Evolutionary conservation across 768 basidiomycete genomes (phyloP), one percentile per base, ranked within the genome.

Genomic region (Lactarius psammicola): DNA sequence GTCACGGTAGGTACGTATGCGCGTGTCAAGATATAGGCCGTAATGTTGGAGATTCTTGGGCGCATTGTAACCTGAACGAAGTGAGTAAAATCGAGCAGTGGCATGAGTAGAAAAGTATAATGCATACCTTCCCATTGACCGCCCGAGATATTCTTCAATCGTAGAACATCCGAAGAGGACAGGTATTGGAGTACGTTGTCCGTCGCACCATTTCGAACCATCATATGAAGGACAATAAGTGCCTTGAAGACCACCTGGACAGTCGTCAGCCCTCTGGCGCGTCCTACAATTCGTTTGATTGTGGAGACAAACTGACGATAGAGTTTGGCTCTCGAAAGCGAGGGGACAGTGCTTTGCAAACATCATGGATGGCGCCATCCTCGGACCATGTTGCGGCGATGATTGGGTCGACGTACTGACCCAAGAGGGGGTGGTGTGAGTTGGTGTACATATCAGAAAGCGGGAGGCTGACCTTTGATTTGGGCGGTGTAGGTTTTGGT

Each of bases 361-460:
- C 92, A 76, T 98, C 96, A 71, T 90, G 87, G 9, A 98, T 83
- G 53, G 94, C 87, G 31, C 95, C 95, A 72, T 98, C 96, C 65
- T 96, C 92, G 20, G 90, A 89, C 86, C 93, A 98, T n/a, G 96
- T 98, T 34, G 94, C 94, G 61, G 94, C 89, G 70, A 99, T 89
- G 76, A 99, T 94, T 28, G 92, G 88, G 80, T 98, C 95, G 67
- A 99, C 83, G 79, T 98, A 99, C 94, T 98, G 74, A 56, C 49
- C 53, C 4, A 20, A 62, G 30, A 40, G 36, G 59, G n/a, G 44
- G 44, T 20, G 38, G 54, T 36, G 28, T 3, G 31, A 36, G 20
- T 34, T 56, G 13, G 2, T 36, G 42, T 11, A 13, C 5, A 31
- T 7, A 13, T 18, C 1, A 61, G 51, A 53, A 10, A 44, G 15